phyloP scores from a whole-genome alignment of 2,329 filamentous ascomycete genomes.

The Phialemoniopsis sp. region DNA sequence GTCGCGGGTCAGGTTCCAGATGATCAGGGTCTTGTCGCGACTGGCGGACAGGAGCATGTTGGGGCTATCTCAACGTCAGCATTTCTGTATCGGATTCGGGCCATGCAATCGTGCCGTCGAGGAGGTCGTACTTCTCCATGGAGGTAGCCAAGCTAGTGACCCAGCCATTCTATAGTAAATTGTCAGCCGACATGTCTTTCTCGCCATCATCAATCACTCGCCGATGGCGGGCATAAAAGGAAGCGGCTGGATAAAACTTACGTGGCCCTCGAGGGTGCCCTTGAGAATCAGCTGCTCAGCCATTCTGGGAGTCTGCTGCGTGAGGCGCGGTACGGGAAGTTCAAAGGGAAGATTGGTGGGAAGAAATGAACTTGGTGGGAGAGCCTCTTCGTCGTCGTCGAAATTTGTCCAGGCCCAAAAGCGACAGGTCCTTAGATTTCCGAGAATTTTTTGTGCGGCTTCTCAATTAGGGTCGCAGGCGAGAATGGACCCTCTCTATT shows the following conservation, averaged over 20 bases:
- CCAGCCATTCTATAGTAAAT: conserved; percentile 74
- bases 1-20: conserved; percentile 99
- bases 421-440: background rate
- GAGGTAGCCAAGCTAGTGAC: conserved; percentile 98
- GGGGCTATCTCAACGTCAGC: conserved; percentile 54
- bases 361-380: too few species aligned
- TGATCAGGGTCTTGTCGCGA: conserved; percentile 98
- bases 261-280: conserved; percentile 96
- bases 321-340: conserved; percentile 32
- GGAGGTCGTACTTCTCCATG: conserved; percentile 82
- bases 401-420: conserved; percentile 1
- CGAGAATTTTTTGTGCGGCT: conserved; percentile 9
- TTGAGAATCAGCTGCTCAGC: conserved; percentile 94
- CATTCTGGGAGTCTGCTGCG: conserved; percentile 51
- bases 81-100: background rate
- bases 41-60: conserved; percentile 99
- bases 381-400: background rate
- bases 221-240: conserved; percentile 14
- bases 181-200: too few species aligned
- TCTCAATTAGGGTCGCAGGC: too few species aligned
- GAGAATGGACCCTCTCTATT: too few species aligned
- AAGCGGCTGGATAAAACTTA: conserved; percentile 50
- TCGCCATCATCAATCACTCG: too few species aligned
- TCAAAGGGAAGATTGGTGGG: conserved; percentile 24
- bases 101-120: background rate